Conservation (phyloP, 768 basidiomycete genomes). For the Trametes gibbosa region DNA sequence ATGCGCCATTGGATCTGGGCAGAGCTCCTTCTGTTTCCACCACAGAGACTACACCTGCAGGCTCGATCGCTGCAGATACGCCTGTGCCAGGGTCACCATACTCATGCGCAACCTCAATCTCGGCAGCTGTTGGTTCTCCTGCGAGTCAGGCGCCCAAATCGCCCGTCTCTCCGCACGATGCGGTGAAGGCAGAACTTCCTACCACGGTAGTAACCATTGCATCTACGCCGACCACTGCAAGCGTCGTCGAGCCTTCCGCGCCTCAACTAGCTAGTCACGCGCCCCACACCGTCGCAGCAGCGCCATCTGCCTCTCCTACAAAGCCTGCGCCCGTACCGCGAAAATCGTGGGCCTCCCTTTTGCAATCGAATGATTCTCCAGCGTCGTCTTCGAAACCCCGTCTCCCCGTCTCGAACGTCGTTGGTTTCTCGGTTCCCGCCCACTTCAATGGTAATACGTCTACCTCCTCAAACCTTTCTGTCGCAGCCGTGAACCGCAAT, state of each 20-base stretch:
- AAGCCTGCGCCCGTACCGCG: constrained; percentile 34
- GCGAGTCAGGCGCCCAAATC: constrained; percentile 5
- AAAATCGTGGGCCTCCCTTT: constrained; percentile 77
- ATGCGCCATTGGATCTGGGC: constrained; percentile 24
- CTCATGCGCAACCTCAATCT: constrained; percentile 60
- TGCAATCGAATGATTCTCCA: constrained; percentile 44
- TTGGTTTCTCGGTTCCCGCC: constrained; percentile 68
- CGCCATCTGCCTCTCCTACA: constrained; percentile 7
- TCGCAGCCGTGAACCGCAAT: constrained; percentile 34
- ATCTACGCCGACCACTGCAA: not conserved
- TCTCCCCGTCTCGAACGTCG: constrained; percentile 67
- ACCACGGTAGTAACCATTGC: not conserved
- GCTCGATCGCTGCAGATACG: constrained; percentile 49
- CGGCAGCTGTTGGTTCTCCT: constrained; percentile 27
- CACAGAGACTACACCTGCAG: constrained; percentile 49
- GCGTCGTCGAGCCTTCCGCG: not conserved
- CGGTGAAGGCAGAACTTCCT: constrained; percentile 2
- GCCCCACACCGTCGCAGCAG: not conserved
- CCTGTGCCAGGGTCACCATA: constrained; percentile 52
- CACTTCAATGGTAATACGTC: constrained; percentile 23
- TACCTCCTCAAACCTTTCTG: constrained; percentile 25
- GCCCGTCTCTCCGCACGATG: not conserved
- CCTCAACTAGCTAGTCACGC: not conserved
- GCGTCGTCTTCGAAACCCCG: constrained; percentile 39
- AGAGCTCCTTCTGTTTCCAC: constrained; percentile 46